phyloP scores from a whole-genome alignment of 2,329 filamentous ascomycete species.

The Apiospora rasikravindrae region DNA sequence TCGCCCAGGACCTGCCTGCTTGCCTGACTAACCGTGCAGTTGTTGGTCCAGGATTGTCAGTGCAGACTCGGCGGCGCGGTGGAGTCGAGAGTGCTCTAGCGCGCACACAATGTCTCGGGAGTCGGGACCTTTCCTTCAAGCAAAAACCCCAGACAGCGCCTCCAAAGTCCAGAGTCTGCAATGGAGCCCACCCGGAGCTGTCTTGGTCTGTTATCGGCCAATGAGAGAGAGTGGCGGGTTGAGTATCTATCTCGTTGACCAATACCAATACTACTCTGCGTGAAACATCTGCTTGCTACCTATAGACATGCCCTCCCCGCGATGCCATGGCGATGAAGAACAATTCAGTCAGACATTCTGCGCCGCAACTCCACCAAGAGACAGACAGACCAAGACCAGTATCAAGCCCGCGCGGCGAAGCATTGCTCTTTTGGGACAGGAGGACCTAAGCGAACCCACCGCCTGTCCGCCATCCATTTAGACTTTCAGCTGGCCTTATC shows the following conservation, averaged over 20 bases:
- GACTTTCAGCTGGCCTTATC: slow-evolving; percentile 4
- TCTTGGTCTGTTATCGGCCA: not conserved
- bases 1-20: not conserved
- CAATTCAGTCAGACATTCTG: not conserved
- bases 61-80: not conserved
- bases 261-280: too few species aligned
- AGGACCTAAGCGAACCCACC: slow-evolving; percentile 8
- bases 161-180: slow-evolving; percentile 7
- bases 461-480: not conserved
- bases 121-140: slow-evolving; percentile 6
- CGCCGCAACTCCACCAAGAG: not conserved
- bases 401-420: not conserved
- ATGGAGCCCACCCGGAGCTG: not conserved
- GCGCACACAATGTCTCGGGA: slow-evolving; percentile 10
- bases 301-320: too few species aligned
- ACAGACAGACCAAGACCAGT: not conserved
- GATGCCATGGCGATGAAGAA: not conserved
- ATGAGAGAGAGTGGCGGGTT: not conserved
- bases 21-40: slow-evolving; percentile 1
- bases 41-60: not conserved
- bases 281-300: too few species aligned
- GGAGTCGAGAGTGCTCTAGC: not conserved
- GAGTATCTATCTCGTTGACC: too few species aligned
- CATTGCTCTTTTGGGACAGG: slow-evolving; percentile 5
- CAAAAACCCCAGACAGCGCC: slow-evolving; percentile 5